Evolutionary conservation across 495 filamentous ascomycete genomes (phyloP).

Genomic region (Penicillium coprophilum): DNA sequence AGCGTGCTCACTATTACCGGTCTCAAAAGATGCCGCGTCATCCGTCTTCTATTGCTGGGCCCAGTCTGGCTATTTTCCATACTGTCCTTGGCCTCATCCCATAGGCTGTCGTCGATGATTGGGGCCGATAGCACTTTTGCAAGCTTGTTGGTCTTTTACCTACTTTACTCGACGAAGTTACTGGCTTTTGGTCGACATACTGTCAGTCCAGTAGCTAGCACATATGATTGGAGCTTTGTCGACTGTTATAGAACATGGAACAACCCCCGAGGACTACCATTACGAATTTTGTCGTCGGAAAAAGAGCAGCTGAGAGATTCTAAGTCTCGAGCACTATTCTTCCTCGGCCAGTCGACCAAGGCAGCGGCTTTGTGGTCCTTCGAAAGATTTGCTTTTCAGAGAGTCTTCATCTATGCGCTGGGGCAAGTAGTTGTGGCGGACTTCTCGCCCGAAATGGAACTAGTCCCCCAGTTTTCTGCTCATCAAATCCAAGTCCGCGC

Average conservation of each 20-base stretch:
- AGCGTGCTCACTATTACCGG: neutral
- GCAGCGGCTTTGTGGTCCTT: neutral
- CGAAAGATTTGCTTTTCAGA: neutral
- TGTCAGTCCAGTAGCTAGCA: neutral
- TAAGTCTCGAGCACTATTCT: neutral
- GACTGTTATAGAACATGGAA: conserved; percentile 4
- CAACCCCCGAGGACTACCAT: conserved; percentile 2
- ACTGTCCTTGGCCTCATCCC: neutral
- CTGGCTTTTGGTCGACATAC: neutral
- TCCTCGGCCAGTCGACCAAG: neutral
- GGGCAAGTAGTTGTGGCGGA: neutral
- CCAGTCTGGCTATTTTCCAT: neutral
- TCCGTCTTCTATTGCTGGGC: neutral
- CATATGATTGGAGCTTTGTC: conserved; percentile 1
- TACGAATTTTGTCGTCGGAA: neutral
- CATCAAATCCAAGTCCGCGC: conserved; percentile 1
- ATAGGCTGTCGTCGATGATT: conserved; percentile 3
- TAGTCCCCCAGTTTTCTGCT: neutral
- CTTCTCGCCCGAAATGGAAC: conserved; percentile 4
- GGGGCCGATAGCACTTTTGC: conserved; percentile 5
- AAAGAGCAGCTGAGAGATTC: neutral
- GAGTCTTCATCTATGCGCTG: neutral
- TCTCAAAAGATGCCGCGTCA: neutral
- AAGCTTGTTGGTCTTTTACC: neutral
- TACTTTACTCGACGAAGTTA: neutral